Evolutionary conservation across 108 stramenopile genomes (phyloP), one percentile per base, ranked within the genome.

Genomic region (Cyclotella sp.): DNA sequence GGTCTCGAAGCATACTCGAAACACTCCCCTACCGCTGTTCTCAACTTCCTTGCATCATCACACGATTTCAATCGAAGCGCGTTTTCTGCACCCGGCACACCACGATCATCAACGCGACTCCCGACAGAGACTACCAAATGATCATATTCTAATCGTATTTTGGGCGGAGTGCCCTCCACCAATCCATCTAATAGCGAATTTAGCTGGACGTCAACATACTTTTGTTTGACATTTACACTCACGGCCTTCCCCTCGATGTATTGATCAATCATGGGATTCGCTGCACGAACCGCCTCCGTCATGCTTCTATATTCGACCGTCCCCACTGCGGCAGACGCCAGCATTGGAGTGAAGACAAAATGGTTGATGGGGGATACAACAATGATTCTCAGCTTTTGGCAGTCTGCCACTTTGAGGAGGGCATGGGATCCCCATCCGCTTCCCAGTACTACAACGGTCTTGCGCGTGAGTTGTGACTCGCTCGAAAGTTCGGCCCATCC

Each of bases 1-100:
- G 89, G 88, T 14, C 86, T 76, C 64, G 72, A 72, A 30, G 88
- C 88, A 75, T 85, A 82, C 68, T 92, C 91, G 13, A 92, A 82
- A 46, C 64, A 74, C 53, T 89, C 84, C 0, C 82, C 81, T 9
- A 92, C 61, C 8, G 76, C 77, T 16, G 49, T 79, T 0, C 87
- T 79, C 15, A 91, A 65, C 12, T 63, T 30, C 13, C 73, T 59
- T 15, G 89, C 88, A 69, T 92, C 88, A 21, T 86, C 79, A 44
- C 55, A 63, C 3, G 85, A 75, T 76, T 92, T 89, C 19, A 92
- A 64, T 21, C 70, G 34, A 14, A 72, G 72, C 28, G 65, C 42
- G 28, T 66, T 74, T 6, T 41, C 34, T 12, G 82, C 90, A 10
- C 90, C 90, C 2, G 84, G 84, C n/a, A 89, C 81, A 15, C 66